A percentile compares a stretch with the other conserved stretches of the same genome.
phyloP scores from a whole-genome alignment of 2,329 filamentous ascomycete genomes.

The Niveomyces coronatus region DNA sequence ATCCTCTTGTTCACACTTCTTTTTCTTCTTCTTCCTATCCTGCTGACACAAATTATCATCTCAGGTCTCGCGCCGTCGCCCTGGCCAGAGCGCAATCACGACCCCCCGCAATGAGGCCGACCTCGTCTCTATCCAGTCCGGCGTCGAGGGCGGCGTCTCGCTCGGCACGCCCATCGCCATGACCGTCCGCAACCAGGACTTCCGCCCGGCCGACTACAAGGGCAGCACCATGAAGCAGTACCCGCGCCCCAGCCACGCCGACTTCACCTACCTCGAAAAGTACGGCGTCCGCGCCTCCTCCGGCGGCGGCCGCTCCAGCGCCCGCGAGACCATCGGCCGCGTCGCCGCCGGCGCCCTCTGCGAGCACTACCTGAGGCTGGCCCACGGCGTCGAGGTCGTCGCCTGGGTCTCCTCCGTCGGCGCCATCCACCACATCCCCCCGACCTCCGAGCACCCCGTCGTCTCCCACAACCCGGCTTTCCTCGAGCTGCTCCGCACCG shows the following conservation, averaged over 20 bases:
- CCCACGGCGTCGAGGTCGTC: slow-evolving; percentile 82
- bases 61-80: slow-evolving; percentile 76
- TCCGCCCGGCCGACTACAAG: slow-evolving; percentile 85
- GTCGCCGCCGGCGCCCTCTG: slow-evolving; percentile 88
- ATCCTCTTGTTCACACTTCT: no score
- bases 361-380: slow-evolving; percentile 77
- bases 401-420: slow-evolving; percentile 85
- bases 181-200: slow-evolving; percentile 83
- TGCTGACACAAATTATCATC: no score
- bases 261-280: slow-evolving; percentile 96
- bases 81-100: slow-evolving; percentile 81
- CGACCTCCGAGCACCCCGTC: slow-evolving; percentile 20
- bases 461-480: slow-evolving; percentile 15
- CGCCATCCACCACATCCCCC: slow-evolving; percentile 31
- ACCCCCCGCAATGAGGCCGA: slow-evolving; percentile 93
- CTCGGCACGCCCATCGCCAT: slow-evolving; percentile 86
- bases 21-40: no score
- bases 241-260: slow-evolving; percentile 85
- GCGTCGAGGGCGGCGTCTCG: slow-evolving; percentile 81
- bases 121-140: slow-evolving; percentile 81
- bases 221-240: slow-evolving; percentile 82
- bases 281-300: slow-evolving; percentile 89
- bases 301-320: slow-evolving; percentile 81
- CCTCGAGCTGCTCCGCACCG: slow-evolving; percentile 15
- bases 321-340: slow-evolving; percentile 88